Base-by-base conservation (phyloP, 2,329 filamentous ascomycete genomes). In the Alternaria sp. region DNA sequence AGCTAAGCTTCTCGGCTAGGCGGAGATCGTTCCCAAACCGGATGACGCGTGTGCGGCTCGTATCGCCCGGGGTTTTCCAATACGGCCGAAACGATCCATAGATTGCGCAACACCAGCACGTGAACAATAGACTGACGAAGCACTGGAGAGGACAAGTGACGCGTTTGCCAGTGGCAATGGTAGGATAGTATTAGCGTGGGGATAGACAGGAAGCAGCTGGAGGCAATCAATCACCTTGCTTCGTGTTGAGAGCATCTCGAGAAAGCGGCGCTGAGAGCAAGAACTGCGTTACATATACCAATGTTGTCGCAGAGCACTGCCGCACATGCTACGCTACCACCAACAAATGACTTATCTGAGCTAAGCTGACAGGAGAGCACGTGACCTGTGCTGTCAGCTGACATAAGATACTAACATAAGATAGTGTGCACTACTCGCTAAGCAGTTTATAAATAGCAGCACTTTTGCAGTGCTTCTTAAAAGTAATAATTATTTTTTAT, bases 11-110 rank as follows among this genome's bases (percentile, higher is more conserved):
- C 51, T 58, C 51, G 55, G 42, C 34, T 31, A 17, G 23, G 40
- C 40, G 41, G 55, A 36, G 28, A 45, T 31, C 5, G 42, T 24
- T 17, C 51, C 37, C 28, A 49, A 42, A 48, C 9, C 24, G 41
- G 37, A 50, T 49, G 50, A 44, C 31, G 44, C 55, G 51, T 21
- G 17, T 34, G 29, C 36, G 50, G 39, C 42, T 50, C 24, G 55
- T 49, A 39, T 58, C 37, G 51, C 37, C 36, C 24, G 51, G 55
- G 50, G 34, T 34, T n/a, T 17, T 26, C 11, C 24, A 7, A 50
- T 58, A 58, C 55, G 55, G 21, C 10, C 6, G 33, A 58, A 54
- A 58, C 55, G 55, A n/a, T 48, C 26, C 9, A 42, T 17, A 24
- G 31, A 36, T 48, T 48, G 44, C 44, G 44, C 44, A 48, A 48